Evolutionary conservation across 2,329 filamentous ascomycete species (phyloP).

Genomic region (Fusarium verticillioides): DNA sequence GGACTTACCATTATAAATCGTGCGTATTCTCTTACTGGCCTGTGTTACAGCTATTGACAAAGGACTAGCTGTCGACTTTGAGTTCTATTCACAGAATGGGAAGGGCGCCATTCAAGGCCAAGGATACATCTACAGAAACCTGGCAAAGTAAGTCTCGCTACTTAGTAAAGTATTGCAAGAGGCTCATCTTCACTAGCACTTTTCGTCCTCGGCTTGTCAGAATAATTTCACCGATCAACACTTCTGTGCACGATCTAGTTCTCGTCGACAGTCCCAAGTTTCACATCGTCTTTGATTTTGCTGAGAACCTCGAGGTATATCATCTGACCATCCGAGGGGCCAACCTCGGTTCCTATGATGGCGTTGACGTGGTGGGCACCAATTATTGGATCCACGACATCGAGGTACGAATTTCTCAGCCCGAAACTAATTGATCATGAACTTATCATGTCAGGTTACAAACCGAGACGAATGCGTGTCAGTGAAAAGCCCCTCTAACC

Average conservation of each 20-base stretch:
- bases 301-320: not conserved
- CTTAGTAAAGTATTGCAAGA: too few relatives aligned
- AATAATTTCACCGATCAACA: not conserved
- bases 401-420: not conserved
- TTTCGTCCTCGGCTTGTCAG: not conserved
- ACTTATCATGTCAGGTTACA: not conserved
- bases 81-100: not conserved
- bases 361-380: not conserved
- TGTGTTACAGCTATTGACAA: accelerated
- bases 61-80: not conserved
- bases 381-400: not conserved
- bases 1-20: not conserved
- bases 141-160: not conserved
- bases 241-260: not conserved
- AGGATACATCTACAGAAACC: not conserved
- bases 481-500: not conserved
- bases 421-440: accelerated
- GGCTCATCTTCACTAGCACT: not conserved
- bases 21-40: not conserved
- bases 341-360: not conserved
- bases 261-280: not conserved
- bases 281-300: not conserved
- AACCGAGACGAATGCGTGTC: not conserved
- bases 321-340: not conserved
- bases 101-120: not conserved